These are phyloP conservation scores for Talaromyces sp. DNA, from an alignment of 2,329 filamentous ascomycete genomes.

Conservation along the genomic window DNA sequence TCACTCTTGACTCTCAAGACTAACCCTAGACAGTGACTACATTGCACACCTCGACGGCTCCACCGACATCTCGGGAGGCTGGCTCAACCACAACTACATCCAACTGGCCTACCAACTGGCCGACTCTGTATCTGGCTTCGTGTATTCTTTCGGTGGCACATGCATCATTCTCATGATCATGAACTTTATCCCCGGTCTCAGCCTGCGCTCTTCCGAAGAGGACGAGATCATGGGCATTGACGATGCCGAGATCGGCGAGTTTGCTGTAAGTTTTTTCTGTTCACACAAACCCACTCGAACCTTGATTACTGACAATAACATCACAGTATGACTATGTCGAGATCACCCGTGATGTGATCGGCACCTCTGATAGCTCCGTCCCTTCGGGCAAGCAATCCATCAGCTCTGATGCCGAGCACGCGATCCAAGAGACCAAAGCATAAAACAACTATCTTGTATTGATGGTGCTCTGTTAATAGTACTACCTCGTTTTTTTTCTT, in stretches of 20 bases:
- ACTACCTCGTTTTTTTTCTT: background rate
- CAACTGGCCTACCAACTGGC: slow-evolving; percentile 81
- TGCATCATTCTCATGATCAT: slow-evolving; percentile 75
- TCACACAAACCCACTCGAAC: background rate
- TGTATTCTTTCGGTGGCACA: slow-evolving; percentile 74
- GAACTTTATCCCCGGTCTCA: slow-evolving; percentile 71
- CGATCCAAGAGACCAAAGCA: slow-evolving; percentile 15
- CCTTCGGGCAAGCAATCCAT: slow-evolving; percentile 12
- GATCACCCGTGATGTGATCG: slow-evolving; percentile 65
- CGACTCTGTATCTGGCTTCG: slow-evolving; percentile 70
- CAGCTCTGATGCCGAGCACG: slow-evolving; percentile 7
- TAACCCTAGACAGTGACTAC: slow-evolving; percentile 54
- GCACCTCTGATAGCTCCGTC: slow-evolving; percentile 27
- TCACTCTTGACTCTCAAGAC: background rate
- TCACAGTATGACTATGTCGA: slow-evolving; percentile 80
- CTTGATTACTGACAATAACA: background rate
- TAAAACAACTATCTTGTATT: background rate
- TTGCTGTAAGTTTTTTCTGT: slow-evolving; percentile 55
- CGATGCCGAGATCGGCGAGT: slow-evolving; percentile 87
- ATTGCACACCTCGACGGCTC: slow-evolving; percentile 75
- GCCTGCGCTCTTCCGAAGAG: slow-evolving; percentile 69
- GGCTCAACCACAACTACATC: slow-evolving; percentile 78
- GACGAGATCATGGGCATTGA: slow-evolving; percentile 82
- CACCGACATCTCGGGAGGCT: slow-evolving; percentile 66
- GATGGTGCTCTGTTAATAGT: background rate